These are phyloP conservation scores for Gossypium stocksii DNA, from an alignment of 345 rosid species.

Conservation along the genomic window DNA sequence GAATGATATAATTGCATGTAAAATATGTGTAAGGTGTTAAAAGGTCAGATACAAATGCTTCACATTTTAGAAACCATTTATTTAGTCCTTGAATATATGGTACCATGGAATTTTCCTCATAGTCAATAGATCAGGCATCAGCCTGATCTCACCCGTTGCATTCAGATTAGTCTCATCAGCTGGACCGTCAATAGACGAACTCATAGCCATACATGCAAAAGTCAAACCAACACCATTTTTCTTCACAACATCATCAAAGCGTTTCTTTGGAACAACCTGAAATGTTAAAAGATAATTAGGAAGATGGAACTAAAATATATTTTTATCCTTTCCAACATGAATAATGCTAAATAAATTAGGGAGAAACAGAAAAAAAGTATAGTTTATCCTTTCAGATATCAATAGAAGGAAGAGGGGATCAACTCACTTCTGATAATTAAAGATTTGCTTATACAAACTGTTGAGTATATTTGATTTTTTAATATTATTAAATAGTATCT, in stretches of 20 bases:
- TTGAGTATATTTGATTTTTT: too few species aligned
- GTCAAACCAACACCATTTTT: conserved; percentile 84
- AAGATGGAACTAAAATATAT: background rate
- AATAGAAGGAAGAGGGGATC: too few species aligned
- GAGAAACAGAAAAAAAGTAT: background rate
- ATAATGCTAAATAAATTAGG: background rate
- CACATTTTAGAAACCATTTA: background rate
- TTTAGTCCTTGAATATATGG: background rate
- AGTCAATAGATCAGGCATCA: conserved; percentile 82
- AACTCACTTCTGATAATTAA: too few species aligned
- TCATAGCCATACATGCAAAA: conserved; percentile 76
- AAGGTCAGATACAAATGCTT: background rate
- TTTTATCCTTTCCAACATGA: background rate
- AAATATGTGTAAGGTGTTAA: background rate
- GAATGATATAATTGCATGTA: conserved; percentile 1
- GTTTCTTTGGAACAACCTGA: conserved; percentile 73
- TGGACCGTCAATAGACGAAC: conserved; percentile 67
- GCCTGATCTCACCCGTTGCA: conserved; percentile 79
- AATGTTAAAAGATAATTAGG: conserved; percentile 13
- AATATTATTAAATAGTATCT: too few species aligned
- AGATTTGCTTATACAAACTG: too few species aligned
- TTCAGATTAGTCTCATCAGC: conserved; percentile 65
- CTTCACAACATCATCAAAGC: conserved; percentile 52
- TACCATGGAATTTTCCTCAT: conserved; percentile 77
- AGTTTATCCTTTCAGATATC: background rate